phyloP scores from a whole-genome alignment of 768 basidiomycete genomes.

The Thelephora ganbajun region DNA sequence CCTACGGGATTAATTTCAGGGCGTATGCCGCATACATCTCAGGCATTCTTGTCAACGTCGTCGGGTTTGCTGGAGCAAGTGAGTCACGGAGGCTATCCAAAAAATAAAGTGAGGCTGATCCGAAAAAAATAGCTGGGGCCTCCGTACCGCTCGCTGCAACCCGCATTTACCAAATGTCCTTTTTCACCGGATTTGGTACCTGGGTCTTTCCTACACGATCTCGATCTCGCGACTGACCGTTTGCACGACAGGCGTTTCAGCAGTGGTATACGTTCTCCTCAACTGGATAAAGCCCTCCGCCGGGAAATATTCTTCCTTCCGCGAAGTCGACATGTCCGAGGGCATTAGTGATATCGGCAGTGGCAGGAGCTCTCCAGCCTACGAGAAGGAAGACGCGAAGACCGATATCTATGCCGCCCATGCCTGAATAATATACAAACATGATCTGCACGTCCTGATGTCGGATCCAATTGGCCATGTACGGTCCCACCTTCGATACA shows the following conservation, averaged over 20 bases:
- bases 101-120: not conserved
- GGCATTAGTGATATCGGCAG: not conserved
- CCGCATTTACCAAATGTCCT: conserved; percentile 63
- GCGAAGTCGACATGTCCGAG: conserved; percentile 42
- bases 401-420: not conserved
- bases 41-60: conserved; percentile 72
- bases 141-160: conserved; percentile 54
- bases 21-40: conserved; percentile 55
- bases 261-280: conserved; percentile 44
- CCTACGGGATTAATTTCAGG: conserved; percentile 57
- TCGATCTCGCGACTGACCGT: no score
- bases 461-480: no score
- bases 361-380: not conserved
- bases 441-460: no score
- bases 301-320: conserved; percentile 32
- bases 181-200: conserved; percentile 63
- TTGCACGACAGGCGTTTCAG: conserved; percentile 28
- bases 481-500: no score
- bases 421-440: not conserved
- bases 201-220: no score
- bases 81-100: conserved; percentile 12
- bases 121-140: conserved; percentile 29
- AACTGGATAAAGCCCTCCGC: conserved; percentile 48
- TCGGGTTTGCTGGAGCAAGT: conserved; percentile 71
- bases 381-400: not conserved